Evolutionary conservation across 805 yeast species (phyloP), one percentile per base, ranked within the genome.

Genomic region (Cyberlindnera americana): DNA sequence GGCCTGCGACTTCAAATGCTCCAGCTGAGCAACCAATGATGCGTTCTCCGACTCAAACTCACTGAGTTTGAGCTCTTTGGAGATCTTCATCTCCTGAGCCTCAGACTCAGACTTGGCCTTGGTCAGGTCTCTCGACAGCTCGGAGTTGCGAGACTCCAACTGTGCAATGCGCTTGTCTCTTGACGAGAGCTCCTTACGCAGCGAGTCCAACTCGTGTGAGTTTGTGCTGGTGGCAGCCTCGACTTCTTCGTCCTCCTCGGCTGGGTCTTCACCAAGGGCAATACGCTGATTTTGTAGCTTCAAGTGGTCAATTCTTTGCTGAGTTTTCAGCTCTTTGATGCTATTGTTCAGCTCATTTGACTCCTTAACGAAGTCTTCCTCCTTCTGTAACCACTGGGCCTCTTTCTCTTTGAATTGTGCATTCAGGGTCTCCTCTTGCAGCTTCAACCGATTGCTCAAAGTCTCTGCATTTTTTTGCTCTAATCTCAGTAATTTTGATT

Each of bases 121-220:
- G 29, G 83, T 75, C 37, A 89, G 59, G 40, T 83, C 83, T 14
- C 78, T 69, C 43, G 87, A 74, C 38, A 89, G 66, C 36, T 81
- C 81, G 53, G 84, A 85, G 53, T 88, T 90, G 43, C 95, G 70
- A 46, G 75, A 75, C 57, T 88, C 95, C 38, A 89, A 71, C 52
- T 83, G 88, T 35, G 77, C 57, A 1, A 79, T 73, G 41, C 93
- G 72, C 38, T 76, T 64, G 50, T 85, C 84, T 31, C 85, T 74
- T 19, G 77, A 61, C 53, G 85, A 93, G 5, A 83, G 73, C 51
- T 90, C 96, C 43, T 86, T 73, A 2, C 81, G 72, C n/a, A 85
- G 69, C 27, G 83, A 65, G 41, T 81, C 87, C 23, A 81, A 16
- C 23, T 40, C 44, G 13, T 37, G 39, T 9, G 37, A 25, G 17